Base-by-base conservation (phyloP, 2,329 filamentous ascomycete genomes). In the Tolypocladium capitatum region DNA sequence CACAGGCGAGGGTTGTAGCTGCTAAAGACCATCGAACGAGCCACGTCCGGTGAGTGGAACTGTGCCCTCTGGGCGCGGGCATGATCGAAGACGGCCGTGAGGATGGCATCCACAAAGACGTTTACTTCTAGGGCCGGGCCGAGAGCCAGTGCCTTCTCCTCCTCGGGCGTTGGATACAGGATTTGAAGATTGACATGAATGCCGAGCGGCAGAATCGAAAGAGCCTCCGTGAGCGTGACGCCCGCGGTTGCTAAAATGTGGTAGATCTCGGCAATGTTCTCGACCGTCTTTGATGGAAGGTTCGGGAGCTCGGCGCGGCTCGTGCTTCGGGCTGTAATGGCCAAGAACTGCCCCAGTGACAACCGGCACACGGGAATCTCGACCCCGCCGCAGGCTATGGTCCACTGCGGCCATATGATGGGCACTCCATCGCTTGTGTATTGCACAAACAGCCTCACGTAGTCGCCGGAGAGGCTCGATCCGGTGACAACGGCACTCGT, bases 401-500 rank as follows among this genome's bases (percentile, higher is more conserved):
- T 86, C 83, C 91, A 96, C 49, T 76, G 75, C 5, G 90, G 90
- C 76, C 87, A 94, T 27, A 97, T 72, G 1, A 98, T 85, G 0
- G 91, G 89, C 0, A 94, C 70, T 1, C 84, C 83, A 61, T 98
- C 92, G 51, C 81, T 83, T 1, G 91, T 97, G 55, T 95, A 78
- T 60, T 98, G 92, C 24, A 97, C 86, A 60, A 89, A 94, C 8
- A 98, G 69, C 48, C 90, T 81, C 24, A 95, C 82, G 63, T 97
- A 97, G 59, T 97, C 86, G n/a, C 92, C 92, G 3, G 88, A 94
- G 48, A 98, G 67, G 67, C 91, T 97, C 10, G 91, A 97, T 1
- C 91, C 92, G 0, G 91, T 97, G 18, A 98, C 87, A 24, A 97
- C 80, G 24, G 88, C 86, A 60, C 79, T 92, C 43, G 89, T 86